phyloP scores from a whole-genome alignment of 1,139 yeast genomes.

The Taphrina populina region DNA sequence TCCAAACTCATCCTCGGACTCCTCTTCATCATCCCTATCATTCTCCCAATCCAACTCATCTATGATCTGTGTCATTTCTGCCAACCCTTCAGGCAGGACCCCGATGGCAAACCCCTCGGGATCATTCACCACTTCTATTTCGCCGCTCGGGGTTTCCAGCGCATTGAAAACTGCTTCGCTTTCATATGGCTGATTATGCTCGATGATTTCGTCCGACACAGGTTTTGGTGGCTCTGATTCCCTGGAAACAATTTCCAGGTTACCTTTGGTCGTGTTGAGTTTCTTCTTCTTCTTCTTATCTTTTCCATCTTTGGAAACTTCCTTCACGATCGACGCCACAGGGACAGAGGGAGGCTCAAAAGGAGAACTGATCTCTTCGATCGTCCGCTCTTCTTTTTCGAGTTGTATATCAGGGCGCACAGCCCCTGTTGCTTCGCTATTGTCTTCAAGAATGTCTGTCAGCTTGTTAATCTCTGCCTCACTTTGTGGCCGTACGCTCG shows the following conservation, averaged over 20 bases:
- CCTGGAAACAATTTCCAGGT: not conserved
- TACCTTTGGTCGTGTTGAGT: not conserved
- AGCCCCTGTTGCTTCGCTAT: not conserved
- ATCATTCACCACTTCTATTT: slow-evolving; percentile 6
- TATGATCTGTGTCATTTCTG: slow-evolving; percentile 14
- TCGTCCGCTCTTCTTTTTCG: too few relatives aligned
- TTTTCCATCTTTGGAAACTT: not conserved
- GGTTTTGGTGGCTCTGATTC: not conserved
- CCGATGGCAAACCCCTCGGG: slow-evolving; percentile 13
- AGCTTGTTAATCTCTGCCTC: not conserved
- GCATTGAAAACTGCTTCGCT: slow-evolving; percentile 1
- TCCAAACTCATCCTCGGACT: slow-evolving; percentile 25
- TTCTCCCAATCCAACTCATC: slow-evolving; percentile 17
- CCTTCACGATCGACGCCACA: too few relatives aligned
- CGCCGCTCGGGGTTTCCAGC: slow-evolving; percentile 3
- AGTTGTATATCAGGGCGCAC: too few relatives aligned
- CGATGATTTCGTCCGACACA: slow-evolving; percentile 4
- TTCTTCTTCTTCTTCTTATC: slow-evolving; percentile 8
- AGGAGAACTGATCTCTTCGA: not conserved
- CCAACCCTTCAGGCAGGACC: slow-evolving; percentile 8
- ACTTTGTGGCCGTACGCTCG: slow-evolving; percentile 17
- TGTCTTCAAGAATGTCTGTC: not conserved
- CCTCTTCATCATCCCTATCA: slow-evolving; percentile 17
- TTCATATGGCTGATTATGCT: not conserved
- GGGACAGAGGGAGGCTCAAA: not conserved